These are phyloP conservation scores for Acacia crassicarpa DNA, from an alignment of 306 rosid genomes.

Conservation along the genomic window DNA sequence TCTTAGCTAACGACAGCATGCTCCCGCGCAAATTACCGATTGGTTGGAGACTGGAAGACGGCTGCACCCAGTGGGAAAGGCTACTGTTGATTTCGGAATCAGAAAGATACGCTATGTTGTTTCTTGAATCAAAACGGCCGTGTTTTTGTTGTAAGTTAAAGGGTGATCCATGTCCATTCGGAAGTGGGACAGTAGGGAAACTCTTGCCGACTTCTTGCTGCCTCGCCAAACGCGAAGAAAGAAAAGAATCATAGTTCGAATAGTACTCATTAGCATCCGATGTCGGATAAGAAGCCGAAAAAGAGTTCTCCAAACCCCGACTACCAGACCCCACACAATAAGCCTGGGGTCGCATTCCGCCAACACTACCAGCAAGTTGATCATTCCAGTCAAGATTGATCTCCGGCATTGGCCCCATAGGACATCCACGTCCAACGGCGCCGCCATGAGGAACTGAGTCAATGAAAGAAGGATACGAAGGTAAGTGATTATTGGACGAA, in stretches of 20 bases:
- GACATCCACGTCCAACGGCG: background rate
- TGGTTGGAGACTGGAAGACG: background rate
- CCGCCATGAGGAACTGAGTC: background rate
- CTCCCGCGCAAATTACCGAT: conserved; percentile 26
- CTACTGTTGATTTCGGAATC: conserved; percentile 4
- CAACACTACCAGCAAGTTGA: background rate
- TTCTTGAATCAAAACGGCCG: background rate
- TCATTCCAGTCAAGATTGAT: background rate
- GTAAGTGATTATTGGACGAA: conserved; percentile 3
- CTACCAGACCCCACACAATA: background rate
- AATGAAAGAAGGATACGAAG: background rate
- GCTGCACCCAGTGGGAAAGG: conserved; percentile 12
- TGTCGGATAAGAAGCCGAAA: background rate
- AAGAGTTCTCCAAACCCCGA: background rate
- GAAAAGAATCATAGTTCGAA: background rate
- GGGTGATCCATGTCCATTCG: conserved; percentile 10
- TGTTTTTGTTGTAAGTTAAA: background rate
- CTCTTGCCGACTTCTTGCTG: background rate
- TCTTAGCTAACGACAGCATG: conserved; percentile 40
- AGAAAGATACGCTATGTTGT: background rate
- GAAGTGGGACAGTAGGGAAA: background rate
- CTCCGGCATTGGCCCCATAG: background rate
- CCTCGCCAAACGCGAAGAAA: conserved; percentile 1
- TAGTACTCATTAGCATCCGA: background rate
- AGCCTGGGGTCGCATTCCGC: background rate